Percentiles rank a stretch among this genome's conserved stretches.
Evolutionary conservation across 768 basidiomycete species (phyloP).

Genomic region (Lanmaoa pseudosensibilis): DNA sequence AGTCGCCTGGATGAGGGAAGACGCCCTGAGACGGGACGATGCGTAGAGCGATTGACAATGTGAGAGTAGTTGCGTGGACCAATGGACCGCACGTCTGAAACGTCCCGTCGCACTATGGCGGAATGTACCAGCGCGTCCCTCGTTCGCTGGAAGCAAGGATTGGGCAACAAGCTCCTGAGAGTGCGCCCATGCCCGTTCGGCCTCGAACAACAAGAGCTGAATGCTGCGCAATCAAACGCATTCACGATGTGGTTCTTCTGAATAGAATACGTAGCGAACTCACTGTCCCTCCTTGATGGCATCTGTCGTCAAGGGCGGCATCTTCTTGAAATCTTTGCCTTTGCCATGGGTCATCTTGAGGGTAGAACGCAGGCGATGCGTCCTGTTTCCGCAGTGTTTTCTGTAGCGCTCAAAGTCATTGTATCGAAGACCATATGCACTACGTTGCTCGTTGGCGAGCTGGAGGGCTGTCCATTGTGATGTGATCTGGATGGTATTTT

Average conservation of each 20-base stretch:
- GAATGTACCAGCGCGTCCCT: constrained; percentile 52
- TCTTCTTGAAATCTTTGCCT: constrained; percentile 86
- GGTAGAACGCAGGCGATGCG: constrained; percentile 81
- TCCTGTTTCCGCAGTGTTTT: constrained; percentile 89
- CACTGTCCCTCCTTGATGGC: constrained; percentile 84
- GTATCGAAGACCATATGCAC: constrained; percentile 86
- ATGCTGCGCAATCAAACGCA: constrained; percentile 45
- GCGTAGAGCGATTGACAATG: constrained; percentile 66
- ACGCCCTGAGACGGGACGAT: constrained; percentile 51
- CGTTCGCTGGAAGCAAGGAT: constrained; percentile 51
- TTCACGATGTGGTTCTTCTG: constrained; percentile 9
- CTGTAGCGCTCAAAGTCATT: constrained; percentile 89
- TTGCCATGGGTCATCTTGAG: constrained; percentile 87
- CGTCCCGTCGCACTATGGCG: constrained; percentile 77
- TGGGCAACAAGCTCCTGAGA: constrained; percentile 72
- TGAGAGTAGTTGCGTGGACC: constrained; percentile 75
- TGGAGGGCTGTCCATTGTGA: constrained; percentile 61
- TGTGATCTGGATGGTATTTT: constrained; percentile 1
- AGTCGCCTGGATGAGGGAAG: constrained; percentile 64
- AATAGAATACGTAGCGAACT: constrained; percentile 30
- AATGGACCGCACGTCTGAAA: constrained; percentile 76
- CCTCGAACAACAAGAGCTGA: constrained; percentile 82
- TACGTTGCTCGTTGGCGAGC: constrained; percentile 85
- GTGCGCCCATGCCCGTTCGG: constrained; percentile 90
- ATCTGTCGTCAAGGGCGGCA: constrained; percentile 65